Conservation (phyloP, 225 moss, liverwort and hornwort species). For the Thuidium tamariscinum region DNA sequence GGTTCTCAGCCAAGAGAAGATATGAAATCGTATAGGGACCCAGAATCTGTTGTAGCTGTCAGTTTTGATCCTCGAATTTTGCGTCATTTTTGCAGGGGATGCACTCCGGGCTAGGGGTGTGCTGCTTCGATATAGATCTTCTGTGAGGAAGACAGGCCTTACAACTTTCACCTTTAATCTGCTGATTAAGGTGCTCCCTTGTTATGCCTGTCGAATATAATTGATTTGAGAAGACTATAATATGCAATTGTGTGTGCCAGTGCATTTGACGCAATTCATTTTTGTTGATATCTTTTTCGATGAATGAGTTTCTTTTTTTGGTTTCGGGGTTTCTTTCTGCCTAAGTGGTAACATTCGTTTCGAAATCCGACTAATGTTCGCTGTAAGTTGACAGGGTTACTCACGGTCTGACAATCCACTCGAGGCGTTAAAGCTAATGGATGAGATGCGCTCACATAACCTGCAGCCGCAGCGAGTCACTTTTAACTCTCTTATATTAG, state of each 20-base stretch:
- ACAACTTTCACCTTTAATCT: conserved; percentile 82
- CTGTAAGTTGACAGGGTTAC: conserved; percentile 48
- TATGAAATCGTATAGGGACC: background rate
- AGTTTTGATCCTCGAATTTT: background rate
- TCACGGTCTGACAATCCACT: conserved; percentile 89
- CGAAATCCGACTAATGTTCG: background rate
- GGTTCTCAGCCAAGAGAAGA: background rate
- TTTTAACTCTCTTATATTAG: conserved; percentile 79
- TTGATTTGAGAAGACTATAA: background rate
- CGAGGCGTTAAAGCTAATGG: conserved; percentile 83
- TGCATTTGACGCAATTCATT: background rate
- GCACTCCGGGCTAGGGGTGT: conserved; percentile 84
- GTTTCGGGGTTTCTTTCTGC: background rate
- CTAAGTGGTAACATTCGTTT: background rate
- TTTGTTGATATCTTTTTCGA: background rate
- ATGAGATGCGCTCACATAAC: conserved; percentile 79
- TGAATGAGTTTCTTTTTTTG: background rate
- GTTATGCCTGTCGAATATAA: background rate
- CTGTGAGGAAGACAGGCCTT: conserved; percentile 63
- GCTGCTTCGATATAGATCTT: conserved; percentile 83
- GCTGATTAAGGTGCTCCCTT: conserved; percentile 71
- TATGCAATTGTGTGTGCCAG: background rate
- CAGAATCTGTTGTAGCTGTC: background rate
- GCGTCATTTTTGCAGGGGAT: conserved; percentile 51
- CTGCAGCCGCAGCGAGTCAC: conserved; percentile 81